These are phyloP conservation scores for Elsinoe arachidis DNA, from an alignment of 2,329 filamentous ascomycete species.

Conservation along the genomic window DNA sequence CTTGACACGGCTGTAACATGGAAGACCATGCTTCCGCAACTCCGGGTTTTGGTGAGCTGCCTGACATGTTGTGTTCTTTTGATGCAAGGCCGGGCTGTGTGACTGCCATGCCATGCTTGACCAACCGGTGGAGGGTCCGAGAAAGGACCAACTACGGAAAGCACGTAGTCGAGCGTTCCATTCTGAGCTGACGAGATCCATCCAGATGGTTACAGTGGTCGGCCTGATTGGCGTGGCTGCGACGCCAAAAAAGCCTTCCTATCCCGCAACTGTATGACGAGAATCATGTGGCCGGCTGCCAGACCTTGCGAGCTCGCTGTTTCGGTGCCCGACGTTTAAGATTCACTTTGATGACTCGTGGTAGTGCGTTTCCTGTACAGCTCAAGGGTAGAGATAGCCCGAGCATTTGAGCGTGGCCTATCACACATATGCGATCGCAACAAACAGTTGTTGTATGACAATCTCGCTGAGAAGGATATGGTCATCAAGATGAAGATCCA, in stretches of 20 bases:
- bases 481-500: too few species aligned
- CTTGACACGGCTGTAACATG: constrained; percentile 4
- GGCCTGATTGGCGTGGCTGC: constrained; percentile 1
- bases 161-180: not conserved
- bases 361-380: too few species aligned
- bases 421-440: too few species aligned
- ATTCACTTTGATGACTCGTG: too few species aligned
- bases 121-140: not conserved
- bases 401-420: too few species aligned
- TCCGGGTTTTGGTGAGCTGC: not conserved
- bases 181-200: not conserved
- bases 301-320: not conserved
- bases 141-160: not conserved
- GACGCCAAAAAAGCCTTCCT: not conserved
- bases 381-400: too few species aligned
- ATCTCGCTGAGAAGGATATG: too few species aligned
- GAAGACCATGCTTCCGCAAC: not conserved
- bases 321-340: not conserved
- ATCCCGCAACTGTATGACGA: not conserved
- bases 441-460: too few species aligned
- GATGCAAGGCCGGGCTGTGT: not conserved
- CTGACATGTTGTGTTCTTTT: not conserved
- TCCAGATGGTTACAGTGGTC: not conserved
- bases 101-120: not conserved
- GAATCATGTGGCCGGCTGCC: not conserved